Base-by-base conservation (phyloP, 2,329 filamentous ascomycete species). In the Curvularia verruculosa region DNA sequence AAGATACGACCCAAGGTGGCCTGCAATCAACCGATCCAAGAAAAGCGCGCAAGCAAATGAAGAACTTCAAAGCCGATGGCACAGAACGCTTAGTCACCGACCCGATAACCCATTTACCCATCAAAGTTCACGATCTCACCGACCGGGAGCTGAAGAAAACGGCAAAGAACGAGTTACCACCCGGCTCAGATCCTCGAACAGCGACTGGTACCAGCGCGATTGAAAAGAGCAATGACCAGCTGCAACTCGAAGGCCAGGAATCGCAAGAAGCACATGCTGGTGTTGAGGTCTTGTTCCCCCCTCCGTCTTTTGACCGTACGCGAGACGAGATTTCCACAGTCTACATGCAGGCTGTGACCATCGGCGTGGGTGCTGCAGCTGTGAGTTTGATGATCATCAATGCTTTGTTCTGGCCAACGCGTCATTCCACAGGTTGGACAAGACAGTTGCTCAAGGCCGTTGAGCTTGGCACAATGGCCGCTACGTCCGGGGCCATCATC, bases 81-180 rank as follows among this genome's bases (percentile, higher is more conserved):
- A 79, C 81, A 24, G 80, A 82, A 56, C 78, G 83, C 57, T 82
- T 89, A 69, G 88, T 91, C 45, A 91, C 88, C 1, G 89, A 91
- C 67, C 88, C 88, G 0, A 82, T 91, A 37, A 91, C 89, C 1
- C 89, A 91, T 74, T 79, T 91, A 2, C 87, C 88, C 1, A 82
- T 90, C 46, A 79, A 77, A 34, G 88, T 90, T 34, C 86, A 89
- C 68, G 89, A 91, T 68, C 87, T 87, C 65, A 90, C 88, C 0
- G 80, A 83, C 26, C 83, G 85, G 37, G 86, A 89, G 50, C 77
- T 91, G 29, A 77, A 82, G 58, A 72, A 74, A 49, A 75, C 78
- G 23, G 71, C 78, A 31, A 76, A 83, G 68, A 83, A 83, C 59
- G 72, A 78, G 4, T 73, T 77, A 3, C 72, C 79, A 0, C 68